Evolutionary conservation across 2,329 filamentous ascomycete species (phyloP), one percentile per base, ranked within the genome.

Genomic region (Daldinia sp.): DNA sequence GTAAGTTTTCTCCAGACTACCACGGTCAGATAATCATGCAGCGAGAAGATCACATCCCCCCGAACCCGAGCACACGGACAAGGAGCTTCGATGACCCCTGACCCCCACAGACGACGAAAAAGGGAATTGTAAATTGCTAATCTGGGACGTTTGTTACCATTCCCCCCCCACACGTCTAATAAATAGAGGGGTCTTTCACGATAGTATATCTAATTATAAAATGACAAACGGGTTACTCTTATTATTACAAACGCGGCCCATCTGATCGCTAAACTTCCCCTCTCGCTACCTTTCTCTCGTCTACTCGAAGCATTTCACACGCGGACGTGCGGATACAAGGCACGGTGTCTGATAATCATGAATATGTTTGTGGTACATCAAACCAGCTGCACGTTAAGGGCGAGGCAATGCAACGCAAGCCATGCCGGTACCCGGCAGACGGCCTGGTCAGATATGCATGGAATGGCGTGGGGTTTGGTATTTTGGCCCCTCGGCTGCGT

Each of bases 351-450:
- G 23, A 37, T 32, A 45, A 43, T 37, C 34, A 35, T 37, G 45
- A 58, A 50, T 37, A 51, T 13, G 52, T 57, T 48, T 45, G 35
- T 52, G 17, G 54, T 39, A 43, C 37, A 58, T 25, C 21, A 30
- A 59, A 47, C 47, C 30, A 34, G 29, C 45, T 58, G 25, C 59
- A 49, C 34, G 48, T 56, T 56, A 54, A 34, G 49, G 45, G 61
- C 23, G n/a, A 51, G 23, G 25, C 23, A 45, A 61, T 64, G 61
- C 34, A 25, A 64, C 58, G 47, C 58, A 61, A 56, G 25, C 39
- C 17, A 64, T 62, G 64, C 43, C 61, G 61, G 61, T 51, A 67
- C 55, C 64, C 61, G 55, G 50, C 51, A 64, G 48, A 62, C 58
- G 58, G 57, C 53, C 27, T 58, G 41, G 15, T 52, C 45, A 58